phyloP scores from a whole-genome alignment of 495 filamentous ascomycete genomes.

The Chaetomium fimeti region DNA sequence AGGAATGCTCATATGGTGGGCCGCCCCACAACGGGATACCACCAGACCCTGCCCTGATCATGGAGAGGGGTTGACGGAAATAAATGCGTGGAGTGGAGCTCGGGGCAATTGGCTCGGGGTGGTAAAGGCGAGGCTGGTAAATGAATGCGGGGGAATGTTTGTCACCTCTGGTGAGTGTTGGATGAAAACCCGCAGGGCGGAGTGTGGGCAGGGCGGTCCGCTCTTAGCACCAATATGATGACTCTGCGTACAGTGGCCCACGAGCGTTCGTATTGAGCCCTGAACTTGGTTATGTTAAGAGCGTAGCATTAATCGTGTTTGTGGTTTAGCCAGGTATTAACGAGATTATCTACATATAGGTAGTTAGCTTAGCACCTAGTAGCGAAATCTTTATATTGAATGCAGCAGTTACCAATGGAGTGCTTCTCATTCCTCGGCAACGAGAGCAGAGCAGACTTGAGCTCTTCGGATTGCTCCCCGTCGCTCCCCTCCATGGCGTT shows the following conservation, averaged over 20 bases:
- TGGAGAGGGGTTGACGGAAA: too few species aligned
- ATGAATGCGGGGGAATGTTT: too few species aligned
- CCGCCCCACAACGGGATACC: too few species aligned
- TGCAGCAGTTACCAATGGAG: not conserved
- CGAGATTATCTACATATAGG: not conserved
- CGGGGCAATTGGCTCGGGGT: too few species aligned
- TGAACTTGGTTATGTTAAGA: not conserved
- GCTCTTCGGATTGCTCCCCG: not conserved
- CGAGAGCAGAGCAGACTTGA: not conserved
- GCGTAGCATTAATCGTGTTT: not conserved
- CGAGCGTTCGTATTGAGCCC: not conserved
- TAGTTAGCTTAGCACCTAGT: not conserved
- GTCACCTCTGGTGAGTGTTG: too few species aligned
- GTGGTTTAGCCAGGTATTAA: not conserved
- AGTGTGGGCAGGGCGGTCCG: too few species aligned
- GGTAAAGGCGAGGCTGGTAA: too few species aligned
- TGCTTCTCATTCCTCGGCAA: not conserved
- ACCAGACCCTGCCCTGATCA: too few species aligned
- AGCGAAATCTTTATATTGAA: not conserved
- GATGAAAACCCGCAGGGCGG: too few species aligned
- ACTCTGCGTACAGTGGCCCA: not conserved
- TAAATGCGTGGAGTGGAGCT: too few species aligned
- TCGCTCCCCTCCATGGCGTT: not conserved
- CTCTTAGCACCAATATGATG: not conserved
- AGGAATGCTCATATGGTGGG: too few species aligned